A percentile compares a stretch with the other conserved stretches of the same genome.
Conservation (phyloP, 352 stramenopile species). For the Elongisporangium prolatum region DNA sequence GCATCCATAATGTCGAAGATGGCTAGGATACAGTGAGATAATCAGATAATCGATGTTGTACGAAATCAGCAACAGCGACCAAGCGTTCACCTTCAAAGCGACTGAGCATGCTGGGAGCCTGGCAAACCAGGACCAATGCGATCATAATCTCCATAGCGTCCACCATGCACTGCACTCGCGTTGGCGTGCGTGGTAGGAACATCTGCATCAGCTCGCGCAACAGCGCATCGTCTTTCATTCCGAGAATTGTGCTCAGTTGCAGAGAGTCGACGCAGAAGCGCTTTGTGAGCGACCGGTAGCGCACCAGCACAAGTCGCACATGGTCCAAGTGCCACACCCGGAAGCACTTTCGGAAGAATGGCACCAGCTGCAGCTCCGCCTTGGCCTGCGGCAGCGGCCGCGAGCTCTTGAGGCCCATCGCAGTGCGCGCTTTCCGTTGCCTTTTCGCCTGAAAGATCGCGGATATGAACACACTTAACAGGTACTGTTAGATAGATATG, state of each 20-base stretch:
- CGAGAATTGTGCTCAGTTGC: constrained; percentile 41
- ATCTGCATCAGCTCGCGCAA: constrained; percentile 42
- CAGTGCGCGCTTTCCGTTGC: not conserved
- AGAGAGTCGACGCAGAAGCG: constrained; percentile 57
- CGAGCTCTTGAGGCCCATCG: constrained; percentile 57
- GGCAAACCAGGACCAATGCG: constrained; percentile 54
- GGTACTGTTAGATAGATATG: not conserved
- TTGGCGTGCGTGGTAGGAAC: constrained; percentile 50
- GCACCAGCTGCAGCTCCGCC: constrained; percentile 35
- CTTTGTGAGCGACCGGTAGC: constrained; percentile 47
- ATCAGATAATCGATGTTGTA: too few species aligned
- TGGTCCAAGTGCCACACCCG: constrained; percentile 57
- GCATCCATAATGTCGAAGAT: constrained; percentile 62
- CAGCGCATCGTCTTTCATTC: constrained; percentile 44
- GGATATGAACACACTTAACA: not conserved
- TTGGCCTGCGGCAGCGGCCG: constrained; percentile 38
- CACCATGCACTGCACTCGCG: constrained; percentile 59
- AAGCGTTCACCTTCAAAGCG: constrained; percentile 56
- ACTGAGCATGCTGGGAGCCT: constrained; percentile 47
- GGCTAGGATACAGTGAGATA: constrained; percentile 12
- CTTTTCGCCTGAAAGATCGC: not conserved
- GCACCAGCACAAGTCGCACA: constrained; percentile 39
- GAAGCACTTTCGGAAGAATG: constrained; percentile 47
- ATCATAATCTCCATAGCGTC: constrained; percentile 68
- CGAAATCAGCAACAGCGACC: constrained; percentile 5